These are phyloP conservation scores for Beauveria sp. DNA, from an alignment of 2,329 filamentous ascomycete genomes.

Conservation along the genomic window DNA sequence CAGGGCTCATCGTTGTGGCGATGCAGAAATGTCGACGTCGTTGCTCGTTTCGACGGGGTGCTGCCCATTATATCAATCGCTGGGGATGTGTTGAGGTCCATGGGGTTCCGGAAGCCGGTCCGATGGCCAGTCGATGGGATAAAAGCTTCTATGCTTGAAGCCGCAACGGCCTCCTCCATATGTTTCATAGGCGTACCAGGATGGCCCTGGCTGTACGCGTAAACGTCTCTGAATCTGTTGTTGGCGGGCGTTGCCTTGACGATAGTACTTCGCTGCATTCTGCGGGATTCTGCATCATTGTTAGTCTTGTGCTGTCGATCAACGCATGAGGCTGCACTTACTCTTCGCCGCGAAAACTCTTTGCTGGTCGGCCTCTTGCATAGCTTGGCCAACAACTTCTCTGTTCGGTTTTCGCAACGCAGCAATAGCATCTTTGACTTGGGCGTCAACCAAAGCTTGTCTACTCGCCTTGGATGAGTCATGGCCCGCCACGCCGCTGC, in stretches of 20 bases:
- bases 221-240: conserved; percentile 44
- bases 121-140: conserved; percentile 35
- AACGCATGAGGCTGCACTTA: conserved; percentile 27
- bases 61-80: conserved; percentile 8
- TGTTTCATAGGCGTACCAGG: conserved; percentile 16
- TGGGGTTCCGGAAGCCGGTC: conserved; percentile 22
- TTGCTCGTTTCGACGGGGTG: conserved; percentile 13
- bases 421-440: conserved; percentile 66
- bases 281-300: conserved; percentile 40
- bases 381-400: conserved; percentile 56
- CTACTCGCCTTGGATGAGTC: conserved; percentile 54
- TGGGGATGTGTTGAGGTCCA: conserved; percentile 24
- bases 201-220: conserved; percentile 25
- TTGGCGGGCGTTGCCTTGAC: conserved; percentile 53
- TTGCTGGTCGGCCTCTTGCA: conserved; percentile 60
- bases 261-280: conserved; percentile 37
- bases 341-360: conserved; percentile 42
- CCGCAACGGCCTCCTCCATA: conserved; percentile 26
- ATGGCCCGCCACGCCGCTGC: conserved; percentile 41
- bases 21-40: conserved; percentile 21
- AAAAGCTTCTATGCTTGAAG: conserved; percentile 29
- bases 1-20: conserved; percentile 21
- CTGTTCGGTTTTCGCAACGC: conserved; percentile 70
- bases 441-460: conserved; percentile 59
- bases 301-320: conserved; percentile 18